Evolutionary conservation across 495 filamentous ascomycete species (phyloP), one percentile per base, ranked within the genome.

Genomic region (Penicillium herquei): DNA sequence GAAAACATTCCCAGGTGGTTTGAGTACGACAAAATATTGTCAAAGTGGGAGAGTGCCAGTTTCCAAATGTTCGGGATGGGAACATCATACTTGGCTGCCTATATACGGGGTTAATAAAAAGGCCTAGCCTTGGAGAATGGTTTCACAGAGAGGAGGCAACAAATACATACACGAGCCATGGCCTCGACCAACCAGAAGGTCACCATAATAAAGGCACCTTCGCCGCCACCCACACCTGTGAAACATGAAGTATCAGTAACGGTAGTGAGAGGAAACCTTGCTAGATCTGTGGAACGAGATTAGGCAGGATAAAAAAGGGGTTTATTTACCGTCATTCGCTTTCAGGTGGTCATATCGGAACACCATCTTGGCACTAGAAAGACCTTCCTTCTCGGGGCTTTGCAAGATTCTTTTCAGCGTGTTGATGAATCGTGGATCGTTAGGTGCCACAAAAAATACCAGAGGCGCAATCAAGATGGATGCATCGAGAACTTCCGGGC

Each of bases 171-270:
- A 37, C 87, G 78, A 21, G 86, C 87, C 71, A 90, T 75, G n/a
- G 87, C 85, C 65, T 89, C 87, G 3, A 89, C 84, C 4, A 89
- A 79, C 87, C 87, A 89, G 68, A 88, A 90, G 0, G 86, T 90
- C 55, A 86, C 87, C 86, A 90, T 89, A 64, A 80, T 81, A 63
- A 90, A 90, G 16, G 86, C 85, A n/a, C 87, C 87, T 68, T 90
- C 87, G 31, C 81, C 74, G 17, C 87, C 87, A 35, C 84, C 84
- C 5, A 90, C 83, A n/a, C 87, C 86, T 88, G 57, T 55, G 40
- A 41, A 55, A 65, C 63, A 47, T 12, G 55, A n/a, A 41, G 42
- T 10, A 49, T 64, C 39, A 69, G 61, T 52, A 64, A 39, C 7
- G n/a, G 31, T 26, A 26, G 21, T 26, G 21, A 26, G 2, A 26